These are phyloP conservation scores for Bacterosira constricta DNA, from an alignment of 108 stramenopile genomes.

Conservation along the genomic window DNA sequence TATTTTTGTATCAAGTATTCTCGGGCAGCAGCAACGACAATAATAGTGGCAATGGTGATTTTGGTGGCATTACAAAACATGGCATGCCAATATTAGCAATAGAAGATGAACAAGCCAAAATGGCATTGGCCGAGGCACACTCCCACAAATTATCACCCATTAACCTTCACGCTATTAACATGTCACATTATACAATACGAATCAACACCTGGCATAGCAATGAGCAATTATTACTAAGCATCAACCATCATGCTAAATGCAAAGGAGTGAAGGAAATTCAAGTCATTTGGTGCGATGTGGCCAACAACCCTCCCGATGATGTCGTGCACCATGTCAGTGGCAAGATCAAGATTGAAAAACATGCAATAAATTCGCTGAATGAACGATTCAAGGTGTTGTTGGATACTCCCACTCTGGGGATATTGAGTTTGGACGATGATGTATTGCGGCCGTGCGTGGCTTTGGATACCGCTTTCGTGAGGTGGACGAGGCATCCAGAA, in stretches of 20 bases:
- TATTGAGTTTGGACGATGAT: constrained; percentile 86
- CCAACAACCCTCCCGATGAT: constrained; percentile 30
- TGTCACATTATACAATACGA: constrained; percentile 68
- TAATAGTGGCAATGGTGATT: background rate
- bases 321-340: constrained; percentile 26
- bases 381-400: constrained; percentile 72
- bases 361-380: constrained; percentile 74
- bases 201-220: constrained; percentile 80
- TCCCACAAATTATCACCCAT: background rate
- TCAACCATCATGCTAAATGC: constrained; percentile 65
- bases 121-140: constrained; percentile 13
- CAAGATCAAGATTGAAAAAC: constrained; percentile 69
- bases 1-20: constrained; percentile 18
- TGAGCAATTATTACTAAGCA: constrained; percentile 55
- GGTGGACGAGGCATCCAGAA: constrained; percentile 77
- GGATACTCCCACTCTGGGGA: constrained; percentile 68
- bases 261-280: constrained; percentile 69
- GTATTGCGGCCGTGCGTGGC: constrained; percentile 83
- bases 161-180: constrained; percentile 29
- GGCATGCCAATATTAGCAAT: constrained; percentile 2
- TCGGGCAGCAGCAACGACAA: too few relatives aligned
- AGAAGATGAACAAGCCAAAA: constrained; percentile 20
- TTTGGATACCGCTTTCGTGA: constrained; percentile 78
- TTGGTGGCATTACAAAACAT: background rate
- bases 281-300: constrained; percentile 72